phyloP scores from a whole-genome alignment of 768 basidiomycete genomes.

The Dentipellis sp. region DNA sequence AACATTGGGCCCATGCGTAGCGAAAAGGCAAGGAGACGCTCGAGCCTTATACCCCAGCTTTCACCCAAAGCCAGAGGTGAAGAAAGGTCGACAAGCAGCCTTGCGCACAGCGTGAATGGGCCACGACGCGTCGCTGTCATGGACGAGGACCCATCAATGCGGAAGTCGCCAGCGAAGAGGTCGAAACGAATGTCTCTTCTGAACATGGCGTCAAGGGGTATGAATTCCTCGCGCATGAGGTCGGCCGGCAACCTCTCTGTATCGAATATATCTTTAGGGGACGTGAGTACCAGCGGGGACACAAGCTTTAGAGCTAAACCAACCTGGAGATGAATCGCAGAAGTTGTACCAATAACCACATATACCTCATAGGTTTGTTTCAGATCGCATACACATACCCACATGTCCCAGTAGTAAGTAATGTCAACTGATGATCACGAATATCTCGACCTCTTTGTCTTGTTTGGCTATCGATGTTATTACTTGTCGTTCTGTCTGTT shows the following conservation, averaged over 20 bases:
- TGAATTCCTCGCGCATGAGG: slow-evolving; percentile 21
- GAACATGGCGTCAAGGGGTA: slow-evolving; percentile 22
- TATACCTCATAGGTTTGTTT: background rate
- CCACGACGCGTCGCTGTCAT: slow-evolving; percentile 33
- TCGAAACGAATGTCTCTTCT: slow-evolving; percentile 49
- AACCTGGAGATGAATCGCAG: slow-evolving; percentile 44
- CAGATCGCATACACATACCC: background rate
- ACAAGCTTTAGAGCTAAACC: slow-evolving; percentile 29
- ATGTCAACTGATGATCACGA: too few species aligned
- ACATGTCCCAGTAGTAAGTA: background rate
- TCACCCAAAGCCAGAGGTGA: slow-evolving; percentile 25
- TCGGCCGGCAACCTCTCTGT: slow-evolving; percentile 11
- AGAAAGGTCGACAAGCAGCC: slow-evolving; percentile 2
- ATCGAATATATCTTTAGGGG: slow-evolving; percentile 32
- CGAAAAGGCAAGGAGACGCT: slow-evolving; percentile 66
- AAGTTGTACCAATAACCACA: background rate
- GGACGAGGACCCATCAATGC: slow-evolving; percentile 13
- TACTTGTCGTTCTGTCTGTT: background rate
- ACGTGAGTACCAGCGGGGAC: slow-evolving; percentile 37
- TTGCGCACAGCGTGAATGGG: slow-evolving; percentile 15
- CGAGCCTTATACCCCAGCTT: slow-evolving; percentile 73
- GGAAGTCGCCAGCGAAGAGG: slow-evolving; percentile 50
- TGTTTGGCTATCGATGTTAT: background rate
- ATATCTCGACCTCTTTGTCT: background rate
- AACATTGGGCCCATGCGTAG: slow-evolving; percentile 67